Evolutionary conservation across 306 rosid genomes (phyloP).

Genomic region (Quercus aquifolioides): DNA sequence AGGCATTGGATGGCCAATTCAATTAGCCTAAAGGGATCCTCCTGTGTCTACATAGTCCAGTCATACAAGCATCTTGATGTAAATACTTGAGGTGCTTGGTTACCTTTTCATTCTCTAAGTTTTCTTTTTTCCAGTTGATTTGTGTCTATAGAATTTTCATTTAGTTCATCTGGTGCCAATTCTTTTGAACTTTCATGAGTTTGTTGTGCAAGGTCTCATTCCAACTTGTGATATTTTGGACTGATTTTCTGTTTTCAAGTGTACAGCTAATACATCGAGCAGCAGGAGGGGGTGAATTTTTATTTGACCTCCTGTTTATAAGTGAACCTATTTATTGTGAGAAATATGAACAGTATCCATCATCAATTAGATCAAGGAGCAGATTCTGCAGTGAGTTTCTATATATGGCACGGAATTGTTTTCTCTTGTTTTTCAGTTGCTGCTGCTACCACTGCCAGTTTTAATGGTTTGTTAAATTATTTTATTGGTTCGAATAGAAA

Average conservation of each 20-base stretch:
- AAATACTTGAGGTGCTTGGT: constrained; percentile 7
- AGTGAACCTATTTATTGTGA: not conserved
- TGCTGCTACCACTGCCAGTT: too few relatives aligned
- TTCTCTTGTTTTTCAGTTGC: too few relatives aligned
- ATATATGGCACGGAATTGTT: too few relatives aligned
- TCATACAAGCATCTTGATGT: constrained; percentile 15
- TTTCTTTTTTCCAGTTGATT: not conserved
- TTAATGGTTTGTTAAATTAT: too few relatives aligned
- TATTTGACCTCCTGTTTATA: not conserved
- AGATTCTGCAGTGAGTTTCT: not conserved
- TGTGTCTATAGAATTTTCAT: not conserved
- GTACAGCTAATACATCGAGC: constrained; percentile 4
- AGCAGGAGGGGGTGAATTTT: not conserved
- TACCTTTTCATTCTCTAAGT: not conserved
- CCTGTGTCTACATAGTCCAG: not conserved
- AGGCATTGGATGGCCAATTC: not conserved
- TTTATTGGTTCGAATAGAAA: too few relatives aligned
- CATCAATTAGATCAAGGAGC: not conserved
- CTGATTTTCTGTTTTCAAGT: not conserved
- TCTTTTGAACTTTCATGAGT: not conserved
- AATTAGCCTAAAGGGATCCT: not conserved
- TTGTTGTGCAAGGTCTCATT: not conserved
- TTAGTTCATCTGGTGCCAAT: not conserved
- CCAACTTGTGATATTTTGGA: not conserved
- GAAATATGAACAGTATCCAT: not conserved